Base-by-base conservation (phyloP, 495 filamentous ascomycete species). In the Penicillium longicatenatum region DNA sequence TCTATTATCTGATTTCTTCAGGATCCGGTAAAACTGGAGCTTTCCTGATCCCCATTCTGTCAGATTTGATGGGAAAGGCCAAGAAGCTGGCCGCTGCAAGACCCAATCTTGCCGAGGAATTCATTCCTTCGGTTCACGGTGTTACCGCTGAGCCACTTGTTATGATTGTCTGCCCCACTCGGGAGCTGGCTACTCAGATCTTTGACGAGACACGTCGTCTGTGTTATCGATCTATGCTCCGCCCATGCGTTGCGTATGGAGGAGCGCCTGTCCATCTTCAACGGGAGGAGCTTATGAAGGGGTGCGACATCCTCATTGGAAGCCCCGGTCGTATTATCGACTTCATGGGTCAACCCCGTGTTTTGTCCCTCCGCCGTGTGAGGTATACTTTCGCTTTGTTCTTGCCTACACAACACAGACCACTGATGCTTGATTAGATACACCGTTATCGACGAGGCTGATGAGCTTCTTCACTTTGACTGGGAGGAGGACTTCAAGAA, bases 21-120 rank as follows among this genome's bases (percentile, higher is more conserved):
- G 93, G 94, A 21, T 97, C 93, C 39, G 94, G 94, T 54, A 98
- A 98, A 77, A 98, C 94, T 2, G 94, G 87, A 0, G 92, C 94
- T 0, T 98, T 92, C 65, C 70, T 98, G 3, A 87, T 97, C 55
- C 94, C 94, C 0, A 90, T 94, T 44, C 61, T 97, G 41, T 96
- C 92, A 35, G 85, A 90, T 71, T 71, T 97, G 26, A 95, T 97
- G 91, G 94, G 94, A 22, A 98, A 97, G 74, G 90, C 88, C 0
- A 92, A 89, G 71, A 90, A 90, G 71, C 75, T 95, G 3, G 84
- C 86, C 1, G 92, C 89, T 16, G 79, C 85, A 46, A 89, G 92
- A 26, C 92, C 93, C 0, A 83, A 84, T 57, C 68, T 82, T 1
- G 66, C 64, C 2, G 75, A 60, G 0, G 77, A 75, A 1, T 79